Evolutionary conservation across 148 eudicot species (phyloP), one percentile per base, ranked within the genome.

Genomic region (Chenopodium album): DNA sequence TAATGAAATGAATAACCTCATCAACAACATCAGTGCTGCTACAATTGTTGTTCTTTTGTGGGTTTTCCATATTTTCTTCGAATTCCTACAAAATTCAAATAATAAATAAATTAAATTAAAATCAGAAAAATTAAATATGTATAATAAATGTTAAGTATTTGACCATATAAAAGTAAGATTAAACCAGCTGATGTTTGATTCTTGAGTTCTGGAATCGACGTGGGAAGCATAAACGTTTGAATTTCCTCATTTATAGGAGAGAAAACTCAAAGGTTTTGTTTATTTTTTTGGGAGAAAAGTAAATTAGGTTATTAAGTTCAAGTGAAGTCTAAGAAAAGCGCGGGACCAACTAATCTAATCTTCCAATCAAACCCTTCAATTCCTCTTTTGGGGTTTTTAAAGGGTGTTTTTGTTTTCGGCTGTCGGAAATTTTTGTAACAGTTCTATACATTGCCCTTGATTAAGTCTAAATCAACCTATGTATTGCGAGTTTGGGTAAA

Each of bases 271-370:
- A 1, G 22, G 14, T 5, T 8, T 22, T 9, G 29, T 26, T 66
- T 26, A 28, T 26, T 2, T 19, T 70, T 70, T 14, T 37, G 46
- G 0, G 22, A 70, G 23, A 37, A 78, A 11, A 19, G 16, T 73
- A 73, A 68, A 22, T 44, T 46, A 48, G 76, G 47, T 63, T 56
- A 78, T 34, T 71, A 46, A 63, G 85, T 80, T 67, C 78, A 83
- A 88, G 87, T 82, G 73, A 86, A 90, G 88, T 82, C 76, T 79
- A 83, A 62, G 80, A 83, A 85, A 87, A 67, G 70, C 78, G 85
- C 80, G 88, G 86, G 86, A 50, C 84, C 88, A 86, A 74, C 82
- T 46, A 66, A 75, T 71, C 75, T 64, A 73, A 23, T 62, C 87
- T 65, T 80, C 17, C 75, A 82, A 86, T 79, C 82, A 85, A 78